A percentile compares a stretch with the other conserved stretches of the same genome.
These are phyloP conservation scores for Pelargonium citronellum DNA, from an alignment of 441 rosid genomes.

Conservation along the genomic window DNA sequence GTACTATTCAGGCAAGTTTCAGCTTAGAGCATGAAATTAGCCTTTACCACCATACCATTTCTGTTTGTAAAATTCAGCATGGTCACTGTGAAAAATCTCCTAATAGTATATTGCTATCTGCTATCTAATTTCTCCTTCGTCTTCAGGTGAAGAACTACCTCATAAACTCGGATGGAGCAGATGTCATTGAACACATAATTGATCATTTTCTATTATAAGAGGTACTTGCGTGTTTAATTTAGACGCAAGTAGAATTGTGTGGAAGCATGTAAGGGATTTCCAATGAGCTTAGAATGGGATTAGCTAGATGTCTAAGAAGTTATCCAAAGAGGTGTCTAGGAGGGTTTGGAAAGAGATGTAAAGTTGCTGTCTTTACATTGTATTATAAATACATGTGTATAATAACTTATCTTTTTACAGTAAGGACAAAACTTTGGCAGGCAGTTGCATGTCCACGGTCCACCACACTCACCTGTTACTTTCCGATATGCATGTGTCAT, in stretches of 20 bases:
- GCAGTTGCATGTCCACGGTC: too few relatives aligned
- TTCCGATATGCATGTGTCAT: too few relatives aligned
- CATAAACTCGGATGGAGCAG: constrained; percentile 63
- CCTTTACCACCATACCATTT: neutral
- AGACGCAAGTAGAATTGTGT: neutral
- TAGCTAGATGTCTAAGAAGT: neutral
- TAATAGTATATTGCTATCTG: constrained; percentile 1
- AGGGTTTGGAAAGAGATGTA: neutral
- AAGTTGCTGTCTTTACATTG: too few relatives aligned
- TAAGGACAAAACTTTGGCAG: too few relatives aligned
- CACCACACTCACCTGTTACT: too few relatives aligned
- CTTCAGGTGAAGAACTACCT: constrained; percentile 53
- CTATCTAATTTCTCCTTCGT: constrained; percentile 7
- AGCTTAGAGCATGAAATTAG: too few relatives aligned
- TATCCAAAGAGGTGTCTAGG: neutral
- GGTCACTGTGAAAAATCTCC: neutral
- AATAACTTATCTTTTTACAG: too few relatives aligned
- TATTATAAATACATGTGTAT: too few relatives aligned
- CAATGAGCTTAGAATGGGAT: neutral
- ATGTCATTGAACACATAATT: constrained; percentile 71
- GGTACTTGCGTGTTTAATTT: neutral
- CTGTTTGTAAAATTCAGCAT: neutral
- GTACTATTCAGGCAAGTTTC: constrained; percentile 63
- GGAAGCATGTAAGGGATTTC: neutral
- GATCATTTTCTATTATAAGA: constrained; percentile 51